These are phyloP conservation scores for Talaromyces liani DNA, from an alignment of 495 filamentous ascomycete species.

Conservation along the genomic window DNA sequence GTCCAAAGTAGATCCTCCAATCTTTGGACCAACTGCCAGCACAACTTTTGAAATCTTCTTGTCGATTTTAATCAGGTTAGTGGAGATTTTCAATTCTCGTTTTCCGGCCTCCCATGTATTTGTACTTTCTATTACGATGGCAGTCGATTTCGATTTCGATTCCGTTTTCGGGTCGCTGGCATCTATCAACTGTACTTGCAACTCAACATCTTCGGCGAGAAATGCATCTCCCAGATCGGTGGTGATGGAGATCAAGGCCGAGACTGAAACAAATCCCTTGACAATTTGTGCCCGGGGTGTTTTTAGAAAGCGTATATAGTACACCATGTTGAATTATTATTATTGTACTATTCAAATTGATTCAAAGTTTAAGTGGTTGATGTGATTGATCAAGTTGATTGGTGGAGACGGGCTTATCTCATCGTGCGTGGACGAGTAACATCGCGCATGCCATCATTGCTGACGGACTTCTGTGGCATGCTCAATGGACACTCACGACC, in stretches of 20 bases:
- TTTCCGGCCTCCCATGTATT: constrained; percentile 48
- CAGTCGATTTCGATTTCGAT: not conserved
- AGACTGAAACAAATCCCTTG: constrained; percentile 30
- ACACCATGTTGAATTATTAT: constrained; percentile 34
- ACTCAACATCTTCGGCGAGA: constrained; percentile 52
- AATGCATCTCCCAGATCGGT: constrained; percentile 88
- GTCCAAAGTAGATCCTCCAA: constrained; percentile 9
- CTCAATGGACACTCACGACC: not conserved
- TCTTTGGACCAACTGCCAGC: constrained; percentile 17
- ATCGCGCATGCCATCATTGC: not conserved
- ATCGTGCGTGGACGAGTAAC: not conserved
- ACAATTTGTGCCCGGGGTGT: constrained; percentile 44
- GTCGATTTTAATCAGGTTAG: constrained; percentile 25
- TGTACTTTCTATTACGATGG: constrained; percentile 33
- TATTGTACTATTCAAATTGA: not conserved
- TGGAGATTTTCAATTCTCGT: constrained; percentile 36
- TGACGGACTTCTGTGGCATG: not conserved
- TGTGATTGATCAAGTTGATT: not conserved
- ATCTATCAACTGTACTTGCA: constrained; percentile 43
- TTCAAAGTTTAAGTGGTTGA: not conserved
- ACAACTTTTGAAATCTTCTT: constrained; percentile 20
- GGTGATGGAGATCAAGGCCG: constrained; percentile 68
- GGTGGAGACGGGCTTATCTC: not conserved
- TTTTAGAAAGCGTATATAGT: constrained; percentile 73
- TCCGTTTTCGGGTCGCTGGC: constrained; percentile 19